Evolutionary conservation across 805 yeast genomes (phyloP).

Genomic region (Candida schatavii): DNA sequence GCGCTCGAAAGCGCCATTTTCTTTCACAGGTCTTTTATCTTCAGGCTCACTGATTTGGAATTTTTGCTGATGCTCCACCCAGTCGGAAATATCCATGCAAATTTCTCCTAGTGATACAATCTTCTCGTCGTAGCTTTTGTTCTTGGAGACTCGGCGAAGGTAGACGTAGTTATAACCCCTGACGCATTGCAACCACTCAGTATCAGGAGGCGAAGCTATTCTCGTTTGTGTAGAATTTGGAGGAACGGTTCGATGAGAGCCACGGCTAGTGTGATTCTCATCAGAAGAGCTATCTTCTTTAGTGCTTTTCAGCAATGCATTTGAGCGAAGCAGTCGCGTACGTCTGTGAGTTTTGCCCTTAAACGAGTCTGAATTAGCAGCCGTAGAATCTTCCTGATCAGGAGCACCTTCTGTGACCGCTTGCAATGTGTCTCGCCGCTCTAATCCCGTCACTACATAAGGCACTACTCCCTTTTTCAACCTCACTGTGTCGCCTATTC

Average conservation of each 20-base stretch:
- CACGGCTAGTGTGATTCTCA: neutral
- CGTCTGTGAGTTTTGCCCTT: no score
- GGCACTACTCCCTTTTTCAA: conserved; percentile 24
- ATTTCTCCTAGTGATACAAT: conserved; percentile 26
- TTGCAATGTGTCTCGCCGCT: conserved; percentile 14
- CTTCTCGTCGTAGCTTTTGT: conserved; percentile 15
- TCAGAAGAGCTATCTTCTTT: neutral
- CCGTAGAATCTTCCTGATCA: no score
- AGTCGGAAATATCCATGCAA: conserved; percentile 38
- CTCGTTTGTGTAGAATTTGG: neutral
- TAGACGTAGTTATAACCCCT: conserved; percentile 58
- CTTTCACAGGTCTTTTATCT: neutral
- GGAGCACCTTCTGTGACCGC: no score
- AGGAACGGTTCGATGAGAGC: no score
- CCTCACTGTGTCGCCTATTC: conserved; percentile 54
- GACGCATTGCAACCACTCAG: conserved; percentile 45
- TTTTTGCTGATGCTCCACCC: conserved; percentile 36
- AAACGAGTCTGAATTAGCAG: no score
- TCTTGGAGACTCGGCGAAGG: conserved; percentile 23
- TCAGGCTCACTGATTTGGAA: conserved; percentile 9
- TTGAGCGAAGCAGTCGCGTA: no score
- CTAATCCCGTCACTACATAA: conserved; percentile 49
- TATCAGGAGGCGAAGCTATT: conserved; percentile 12
- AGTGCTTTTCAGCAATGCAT: no score
- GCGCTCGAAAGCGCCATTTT: neutral